These are phyloP conservation scores for Aspergillus bombycis DNA, from an alignment of 2,329 filamentous ascomycete species.

Conservation along the genomic window DNA sequence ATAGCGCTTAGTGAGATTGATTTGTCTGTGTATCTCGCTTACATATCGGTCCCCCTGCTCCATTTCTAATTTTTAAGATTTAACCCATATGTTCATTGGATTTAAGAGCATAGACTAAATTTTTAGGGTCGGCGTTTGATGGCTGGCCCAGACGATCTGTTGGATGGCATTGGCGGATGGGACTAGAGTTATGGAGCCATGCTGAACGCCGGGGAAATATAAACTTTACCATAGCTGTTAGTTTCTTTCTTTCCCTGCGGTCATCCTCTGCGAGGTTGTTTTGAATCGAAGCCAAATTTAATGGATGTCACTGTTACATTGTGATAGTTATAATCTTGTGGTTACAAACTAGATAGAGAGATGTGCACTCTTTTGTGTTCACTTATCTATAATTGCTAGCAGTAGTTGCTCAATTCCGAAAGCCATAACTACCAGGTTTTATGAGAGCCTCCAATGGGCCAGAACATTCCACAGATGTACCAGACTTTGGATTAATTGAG, in stretches of 20 bases:
- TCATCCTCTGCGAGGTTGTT: not conserved
- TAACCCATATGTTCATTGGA: not conserved
- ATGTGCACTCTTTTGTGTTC: not conserved
- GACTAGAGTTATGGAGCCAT: not conserved
- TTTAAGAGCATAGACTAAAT: not conserved
- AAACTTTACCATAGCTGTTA: not conserved
- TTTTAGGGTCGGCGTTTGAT: not conserved
- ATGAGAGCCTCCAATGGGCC: not conserved
- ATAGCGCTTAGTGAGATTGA: not conserved
- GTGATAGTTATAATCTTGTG: not conserved
- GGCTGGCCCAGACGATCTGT: not conserved
- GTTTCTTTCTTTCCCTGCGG: not conserved
- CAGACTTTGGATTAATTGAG: not conserved
- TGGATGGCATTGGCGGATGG: not conserved
- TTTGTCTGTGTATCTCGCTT: not conserved
- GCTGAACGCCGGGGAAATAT: not conserved
- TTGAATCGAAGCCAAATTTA: not conserved
- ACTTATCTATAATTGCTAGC: not conserved
- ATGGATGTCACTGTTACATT: not conserved
- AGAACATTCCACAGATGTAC: not conserved
- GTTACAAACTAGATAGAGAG: not conserved
- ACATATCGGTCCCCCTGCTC: not conserved
- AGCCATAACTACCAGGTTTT: not conserved
- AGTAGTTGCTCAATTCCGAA: not conserved
- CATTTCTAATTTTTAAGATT: not conserved